A percentile compares a stretch with the other conserved stretches of the same genome.
Evolutionary conservation across 2,329 filamentous ascomycete species (phyloP).

Genomic region (Hypomyces rosellus): DNA sequence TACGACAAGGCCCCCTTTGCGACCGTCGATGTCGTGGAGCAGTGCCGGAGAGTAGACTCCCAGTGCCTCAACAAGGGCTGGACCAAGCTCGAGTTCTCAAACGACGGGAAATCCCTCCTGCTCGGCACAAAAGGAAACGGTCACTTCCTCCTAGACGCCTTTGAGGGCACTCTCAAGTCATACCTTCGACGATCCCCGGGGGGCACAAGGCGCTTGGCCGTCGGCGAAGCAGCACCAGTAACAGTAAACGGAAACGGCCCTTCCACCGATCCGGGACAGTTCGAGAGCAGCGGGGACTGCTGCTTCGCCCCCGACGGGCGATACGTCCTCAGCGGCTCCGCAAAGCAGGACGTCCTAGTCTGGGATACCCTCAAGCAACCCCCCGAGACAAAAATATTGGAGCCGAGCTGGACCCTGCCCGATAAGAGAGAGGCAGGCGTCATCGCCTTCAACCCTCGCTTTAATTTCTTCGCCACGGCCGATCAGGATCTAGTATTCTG

Average conservation of each 20-base stretch:
- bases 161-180: slow-evolving; percentile 72
- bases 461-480: slow-evolving; percentile 85
- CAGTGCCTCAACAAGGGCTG: slow-evolving; percentile 63
- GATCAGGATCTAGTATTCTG: slow-evolving; percentile 79
- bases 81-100: slow-evolving; percentile 92
- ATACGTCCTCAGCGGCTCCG: slow-evolving; percentile 74
- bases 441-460: slow-evolving; percentile 82
- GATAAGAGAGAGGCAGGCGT: slow-evolving; percentile 65
- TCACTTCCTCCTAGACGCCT: slow-evolving; percentile 91
- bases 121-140: slow-evolving; percentile 77
- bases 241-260: slow-evolving; percentile 22
- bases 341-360: slow-evolving; percentile 64
- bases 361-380: slow-evolving; percentile 70
- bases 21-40: slow-evolving; percentile 70
- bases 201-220: slow-evolving; percentile 45
- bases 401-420: slow-evolving; percentile 58
- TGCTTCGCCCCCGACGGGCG: slow-evolving; percentile 87
- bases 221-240: slow-evolving; percentile 40
- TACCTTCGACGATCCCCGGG: slow-evolving; percentile 58
- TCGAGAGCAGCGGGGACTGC: slow-evolving; percentile 66
- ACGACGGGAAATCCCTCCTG: slow-evolving; percentile 84
- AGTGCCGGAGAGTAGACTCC: slow-evolving; percentile 40
- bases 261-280: slow-evolving; percentile 30
- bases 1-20: slow-evolving; percentile 88
- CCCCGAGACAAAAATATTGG: slow-evolving; percentile 51